Evolutionary conservation across 1,284 basidiomycete species (phyloP).

Genomic region (Leccinum cinnamomeum): DNA sequence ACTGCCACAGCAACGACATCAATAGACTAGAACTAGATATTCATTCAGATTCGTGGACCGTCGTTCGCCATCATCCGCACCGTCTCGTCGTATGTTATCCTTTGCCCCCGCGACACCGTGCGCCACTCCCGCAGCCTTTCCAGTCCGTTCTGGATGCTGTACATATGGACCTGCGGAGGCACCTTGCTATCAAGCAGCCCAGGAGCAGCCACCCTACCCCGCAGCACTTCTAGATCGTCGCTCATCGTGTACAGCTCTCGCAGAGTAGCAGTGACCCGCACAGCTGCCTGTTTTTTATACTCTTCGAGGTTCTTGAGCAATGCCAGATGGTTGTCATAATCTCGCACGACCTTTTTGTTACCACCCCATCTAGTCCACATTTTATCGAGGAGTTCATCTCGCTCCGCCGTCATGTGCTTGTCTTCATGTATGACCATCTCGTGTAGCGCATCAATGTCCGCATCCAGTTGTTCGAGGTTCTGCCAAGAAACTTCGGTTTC

Average conservation of each 20-base stretch:
- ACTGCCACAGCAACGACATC: background rate
- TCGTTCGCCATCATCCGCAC: slow-evolving; percentile 31
- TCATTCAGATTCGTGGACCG: background rate
- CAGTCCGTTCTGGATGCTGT: slow-evolving; percentile 62
- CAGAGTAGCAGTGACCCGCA: slow-evolving; percentile 61
- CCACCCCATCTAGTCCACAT: slow-evolving; percentile 70
- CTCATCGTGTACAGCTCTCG: slow-evolving; percentile 60
- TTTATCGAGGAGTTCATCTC: slow-evolving; percentile 53
- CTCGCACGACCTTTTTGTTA: slow-evolving; percentile 43
- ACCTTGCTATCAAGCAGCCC: slow-evolving; percentile 55
- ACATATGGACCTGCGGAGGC: slow-evolving; percentile 70
- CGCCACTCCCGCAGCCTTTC: slow-evolving; percentile 62
- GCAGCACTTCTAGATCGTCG: slow-evolving; percentile 70
- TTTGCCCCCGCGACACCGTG: slow-evolving; percentile 34
- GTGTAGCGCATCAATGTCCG: slow-evolving; percentile 53
- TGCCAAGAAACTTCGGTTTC: slow-evolving; percentile 57
- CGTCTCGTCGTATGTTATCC: slow-evolving; percentile 34
- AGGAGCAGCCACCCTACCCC: slow-evolving; percentile 65
- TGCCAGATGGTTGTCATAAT: slow-evolving; percentile 48
- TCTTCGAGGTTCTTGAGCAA: slow-evolving; percentile 53
- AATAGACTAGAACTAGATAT: background rate
- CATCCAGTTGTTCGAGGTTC: slow-evolving; percentile 61
- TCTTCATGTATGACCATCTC: slow-evolving; percentile 61
- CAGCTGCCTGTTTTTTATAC: slow-evolving; percentile 59
- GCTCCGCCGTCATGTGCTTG: slow-evolving; percentile 41